Evolutionary conservation across 2,329 filamentous ascomycete genomes (phyloP), one percentile per base, ranked within the genome.

Genomic region (Meredithiella fracta): DNA sequence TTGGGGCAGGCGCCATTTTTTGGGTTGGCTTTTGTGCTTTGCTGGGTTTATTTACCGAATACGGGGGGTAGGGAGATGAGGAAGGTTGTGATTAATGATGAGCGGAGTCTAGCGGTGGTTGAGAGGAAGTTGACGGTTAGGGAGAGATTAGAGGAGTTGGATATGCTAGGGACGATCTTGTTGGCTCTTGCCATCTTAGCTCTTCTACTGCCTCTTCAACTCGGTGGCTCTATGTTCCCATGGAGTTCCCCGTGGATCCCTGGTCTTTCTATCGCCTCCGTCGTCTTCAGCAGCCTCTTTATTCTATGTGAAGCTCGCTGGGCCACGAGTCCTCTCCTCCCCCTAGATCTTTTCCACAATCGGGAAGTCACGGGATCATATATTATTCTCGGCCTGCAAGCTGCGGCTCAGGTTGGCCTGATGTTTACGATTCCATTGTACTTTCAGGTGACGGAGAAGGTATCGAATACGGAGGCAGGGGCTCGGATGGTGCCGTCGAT

Each of bases 371-470:
- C 79, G 3, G 68, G 73, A 1, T 73, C 75, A 0, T 79, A 78
- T 57, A 58, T 75, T 0, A 74, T 81, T 38, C 69, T 72, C 22
- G 67, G 69, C 1, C 66, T 76, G 0, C 80, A 84, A 59, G 67
- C 70, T 0, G 71, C 73, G 1, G 77, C 79, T 0, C 83, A 86
- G 62, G 55, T 64, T 1, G 59, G 59, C 5, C 59, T 60, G 1
- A 80, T 85, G 76, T 82, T 80, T 55, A 74, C 75, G 0, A 74
- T 86, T 0, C 83, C 83, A 0, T 66, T 86, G 0, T 86, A 86
- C 66, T 87, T 86, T 60, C 79, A 84, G 57, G 75, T 83, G 1
- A 82, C 81, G 0, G 68, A 74, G 3, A 68, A 71, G 0, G 74
- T 73, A 2, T 79, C 77, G 0, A 79, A 76, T 47, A 79, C 81